A percentile compares a stretch with the other conserved stretches of the same genome.
Conservation (phyloP, 306 rosid genomes). For the Hippophae tibetana region DNA sequence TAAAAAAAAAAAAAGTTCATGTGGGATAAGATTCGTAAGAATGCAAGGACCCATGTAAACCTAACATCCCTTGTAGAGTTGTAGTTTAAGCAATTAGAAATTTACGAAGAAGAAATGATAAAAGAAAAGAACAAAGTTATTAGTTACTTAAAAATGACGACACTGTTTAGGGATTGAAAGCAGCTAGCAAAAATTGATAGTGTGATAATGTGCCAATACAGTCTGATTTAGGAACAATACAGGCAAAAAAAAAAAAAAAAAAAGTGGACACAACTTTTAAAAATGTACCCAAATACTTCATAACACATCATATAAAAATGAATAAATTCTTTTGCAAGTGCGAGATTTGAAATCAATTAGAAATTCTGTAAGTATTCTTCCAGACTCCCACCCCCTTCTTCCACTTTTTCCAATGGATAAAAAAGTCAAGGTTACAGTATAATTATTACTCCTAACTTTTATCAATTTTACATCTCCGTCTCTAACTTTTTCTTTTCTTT, state of each 20-base stretch:
- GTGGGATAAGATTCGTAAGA: slow-evolving; percentile 1
- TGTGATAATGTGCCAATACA: slow-evolving; percentile 10
- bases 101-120: slow-evolving; percentile 26
- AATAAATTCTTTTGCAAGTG: too few relatives aligned
- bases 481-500: too few relatives aligned
- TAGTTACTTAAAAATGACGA: slow-evolving; percentile 46
- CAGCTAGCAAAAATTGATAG: slow-evolving; percentile 30
- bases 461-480: too few relatives aligned
- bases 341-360: too few relatives aligned
- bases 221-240: slow-evolving; percentile 17
- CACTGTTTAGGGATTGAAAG: slow-evolving; percentile 27
- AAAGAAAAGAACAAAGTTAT: slow-evolving; percentile 32
- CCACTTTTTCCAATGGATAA: too few relatives aligned
- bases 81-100: slow-evolving; percentile 3
- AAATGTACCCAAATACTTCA: not conserved
- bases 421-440: too few relatives aligned
- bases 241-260: slow-evolving; percentile 18
- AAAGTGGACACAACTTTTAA: slow-evolving; percentile 7
- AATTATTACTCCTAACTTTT: too few relatives aligned
- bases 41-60: not conserved
- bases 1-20: not conserved
- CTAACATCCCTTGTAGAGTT: slow-evolving; percentile 1
- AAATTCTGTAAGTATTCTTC: too few relatives aligned
- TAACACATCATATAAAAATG: too few relatives aligned
- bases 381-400: too few relatives aligned